Conservation (phyloP, 106 monocot species). For the Allium sativum region DNA sequence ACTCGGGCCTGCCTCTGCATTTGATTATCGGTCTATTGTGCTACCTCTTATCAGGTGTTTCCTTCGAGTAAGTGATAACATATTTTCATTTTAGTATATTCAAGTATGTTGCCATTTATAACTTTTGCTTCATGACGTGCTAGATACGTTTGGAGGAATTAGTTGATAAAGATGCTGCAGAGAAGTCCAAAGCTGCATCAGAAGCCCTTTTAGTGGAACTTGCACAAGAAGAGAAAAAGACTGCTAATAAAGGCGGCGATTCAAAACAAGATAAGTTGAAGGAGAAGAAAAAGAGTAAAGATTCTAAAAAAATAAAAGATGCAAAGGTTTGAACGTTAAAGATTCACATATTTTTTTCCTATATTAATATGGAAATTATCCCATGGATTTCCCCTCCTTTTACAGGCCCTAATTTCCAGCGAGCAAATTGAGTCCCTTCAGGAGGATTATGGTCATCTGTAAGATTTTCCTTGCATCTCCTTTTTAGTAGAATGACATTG, state of each 20-base stretch:
- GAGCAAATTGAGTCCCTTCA: constrained; percentile 20
- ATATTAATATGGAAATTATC: not conserved
- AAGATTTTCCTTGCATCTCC: constrained; percentile 12
- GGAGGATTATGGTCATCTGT: constrained; percentile 45
- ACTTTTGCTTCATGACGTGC: constrained; percentile 5
- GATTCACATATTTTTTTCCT: not conserved
- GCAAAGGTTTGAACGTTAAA: constrained; percentile 30
- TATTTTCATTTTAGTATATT: not conserved
- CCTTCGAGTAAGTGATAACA: constrained; percentile 38
- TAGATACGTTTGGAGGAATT: constrained; percentile 70
- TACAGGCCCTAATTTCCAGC: constrained; percentile 34
- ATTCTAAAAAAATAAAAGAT: constrained; percentile 60
- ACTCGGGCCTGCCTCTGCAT: constrained; percentile 58
- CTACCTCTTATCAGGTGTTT: constrained; percentile 76
- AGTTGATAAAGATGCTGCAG: constrained; percentile 85
- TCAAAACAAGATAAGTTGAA: constrained; percentile 68
- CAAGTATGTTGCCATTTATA: not conserved
- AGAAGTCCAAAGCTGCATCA: constrained; percentile 85
- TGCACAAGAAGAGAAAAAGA: constrained; percentile 63
- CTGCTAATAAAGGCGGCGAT: constrained; percentile 33
- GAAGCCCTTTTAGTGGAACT: constrained; percentile 91
- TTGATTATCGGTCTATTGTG: constrained; percentile 67
- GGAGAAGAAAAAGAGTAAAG: constrained; percentile 80
- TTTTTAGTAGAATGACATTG: not conserved
- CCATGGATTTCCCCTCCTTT: constrained; percentile 3